Base-by-base conservation (phyloP, 208 protist genomes). In the Acanthamoeba culbertsoni region DNA sequence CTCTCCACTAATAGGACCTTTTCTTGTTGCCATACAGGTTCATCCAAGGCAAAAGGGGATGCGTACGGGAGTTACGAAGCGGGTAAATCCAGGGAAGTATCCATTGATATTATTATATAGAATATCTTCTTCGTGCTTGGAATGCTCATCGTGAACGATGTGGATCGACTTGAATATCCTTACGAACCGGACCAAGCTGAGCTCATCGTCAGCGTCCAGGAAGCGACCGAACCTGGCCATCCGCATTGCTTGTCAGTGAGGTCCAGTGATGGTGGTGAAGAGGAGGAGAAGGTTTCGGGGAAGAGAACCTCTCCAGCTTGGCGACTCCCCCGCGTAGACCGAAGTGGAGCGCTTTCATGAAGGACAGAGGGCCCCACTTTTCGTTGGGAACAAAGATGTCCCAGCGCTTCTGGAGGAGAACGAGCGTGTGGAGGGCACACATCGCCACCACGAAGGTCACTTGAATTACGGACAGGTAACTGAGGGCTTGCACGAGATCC, bases 331-430 rank as follows among this genome's bases (percentile, higher is more conserved):
- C 35, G 6, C 86, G 86, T 1, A 75, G 40, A 40, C 57, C 86
- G 31, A 62, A 68, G 62, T 91, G 86, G 43, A 35, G 37, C 18
- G 75, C 53, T 42, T 91, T 91, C 43, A 57, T 91, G 62, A 91
- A 75, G 57, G 59, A 75, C 16, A 91, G 62, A 37, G 86, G 86
- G 5, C 57, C 53, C 86, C 86, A 91, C 86, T 91, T 91, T 20
- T 91, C 86, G 43, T 91, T 57, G 59, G 86, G 86, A 53, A 91
- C 86, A 31, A 68, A 91, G 53, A 91, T 10, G 59, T 75, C 57
- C 26, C n/a, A 16, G 2, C 79, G 6, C 48, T 65, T 57, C 51
- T 68, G 79, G 6, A 89, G 51, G 1, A 65, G 51, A 1, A 65
- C 40, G 0, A 89, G 45, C 7, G 79, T 89, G 51, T 89, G 79